A percentile compares a stretch with the other conserved stretches of the same genome.
Conservation (phyloP, 768 basidiomycete genomes). For the Lentinula boryana region DNA sequence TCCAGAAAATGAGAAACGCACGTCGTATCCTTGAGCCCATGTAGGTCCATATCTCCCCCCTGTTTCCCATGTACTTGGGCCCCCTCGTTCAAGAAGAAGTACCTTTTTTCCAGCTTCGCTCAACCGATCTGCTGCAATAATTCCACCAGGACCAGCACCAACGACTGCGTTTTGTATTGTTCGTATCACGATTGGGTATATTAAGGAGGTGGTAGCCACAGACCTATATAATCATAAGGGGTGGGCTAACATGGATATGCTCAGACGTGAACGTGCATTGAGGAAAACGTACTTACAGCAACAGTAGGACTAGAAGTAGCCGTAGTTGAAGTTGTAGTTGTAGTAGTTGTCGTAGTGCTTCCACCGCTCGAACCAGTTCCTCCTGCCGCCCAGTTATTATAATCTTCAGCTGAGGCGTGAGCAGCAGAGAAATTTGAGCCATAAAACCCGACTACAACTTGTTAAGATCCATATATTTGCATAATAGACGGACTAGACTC, state of each 20-base stretch:
- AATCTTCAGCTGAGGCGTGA: constrained; percentile 39
- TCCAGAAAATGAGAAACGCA: constrained; percentile 14
- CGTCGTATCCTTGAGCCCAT: constrained; percentile 43
- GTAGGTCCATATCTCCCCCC: constrained; percentile 51
- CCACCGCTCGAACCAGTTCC: constrained; percentile 24
- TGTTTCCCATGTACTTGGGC: constrained; percentile 52
- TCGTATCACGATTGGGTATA: background rate
- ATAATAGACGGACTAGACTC: constrained; percentile 11
- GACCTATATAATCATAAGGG: constrained; percentile 19
- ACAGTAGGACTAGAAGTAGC: constrained; percentile 18
- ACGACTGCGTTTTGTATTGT: constrained; percentile 16
- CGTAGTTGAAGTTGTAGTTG: constrained; percentile 21
- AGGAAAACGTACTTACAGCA: constrained; percentile 16
- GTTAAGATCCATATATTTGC: background rate
- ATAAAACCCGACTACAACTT: constrained; percentile 48
- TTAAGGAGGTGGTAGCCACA: background rate
- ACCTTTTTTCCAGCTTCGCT: constrained; percentile 61
- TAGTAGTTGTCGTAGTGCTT: constrained; percentile 7
- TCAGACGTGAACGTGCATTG: constrained; percentile 30
- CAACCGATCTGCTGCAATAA: constrained; percentile 53
- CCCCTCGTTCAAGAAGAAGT: constrained; percentile 56
- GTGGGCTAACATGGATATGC: constrained; percentile 10
- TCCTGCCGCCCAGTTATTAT: constrained; percentile 45
- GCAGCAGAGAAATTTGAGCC: constrained; percentile 41
- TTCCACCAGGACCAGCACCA: constrained; percentile 49